Base-by-base conservation (phyloP, 129 eudicot species). In the Chrysanthemum seticuspe region DNA sequence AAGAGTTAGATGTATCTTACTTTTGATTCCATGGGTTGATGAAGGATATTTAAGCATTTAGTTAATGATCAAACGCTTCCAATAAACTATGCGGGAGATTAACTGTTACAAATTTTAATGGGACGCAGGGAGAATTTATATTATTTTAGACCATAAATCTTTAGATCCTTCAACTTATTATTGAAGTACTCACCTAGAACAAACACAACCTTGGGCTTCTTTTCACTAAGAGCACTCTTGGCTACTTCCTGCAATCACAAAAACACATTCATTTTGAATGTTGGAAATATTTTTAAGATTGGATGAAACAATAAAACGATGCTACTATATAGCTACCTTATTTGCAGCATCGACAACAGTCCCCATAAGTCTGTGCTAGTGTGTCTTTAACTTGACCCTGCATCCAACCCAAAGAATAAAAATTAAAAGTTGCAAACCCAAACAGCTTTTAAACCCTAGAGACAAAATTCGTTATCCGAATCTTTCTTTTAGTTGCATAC, bases 141-240 rank as follows among this genome's bases (percentile, higher is more conserved):
- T 14, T 10, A 36, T 27, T 67, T 68, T 36, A 57, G 36, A 76
- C 49, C 70, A 67, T 59, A 2, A 57, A 48, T 72, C 3, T 27
- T 44, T 36, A 12, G 27, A 66, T 44, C 31, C 31, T 10, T 64
- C 36, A 54, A 54, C 48, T 19, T 29, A 15, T 7, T 12, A 72
- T 16, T 23, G 11, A 62, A 74, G 9, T 27, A 3, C 81, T 75
- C 71, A 79, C 84, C 84, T 67, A 91, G 81, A 48, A 91, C 97
- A 82, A 91, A 91, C 70, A 87, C 85, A 76, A 91, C 95, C 14
- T 72, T 87, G 23, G 87, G 85, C 68, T 86, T 86, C 83, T 85
- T 88, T 65, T 70, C 72, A 52, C 80, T 62, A 47, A 60, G 81
- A 19, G 76, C 72, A 72, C 89, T 86, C 72, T 78, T 77, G 78